Conservation (phyloP, 495 filamentous ascomycete species). For the Talaromyces stipitatus region DNA sequence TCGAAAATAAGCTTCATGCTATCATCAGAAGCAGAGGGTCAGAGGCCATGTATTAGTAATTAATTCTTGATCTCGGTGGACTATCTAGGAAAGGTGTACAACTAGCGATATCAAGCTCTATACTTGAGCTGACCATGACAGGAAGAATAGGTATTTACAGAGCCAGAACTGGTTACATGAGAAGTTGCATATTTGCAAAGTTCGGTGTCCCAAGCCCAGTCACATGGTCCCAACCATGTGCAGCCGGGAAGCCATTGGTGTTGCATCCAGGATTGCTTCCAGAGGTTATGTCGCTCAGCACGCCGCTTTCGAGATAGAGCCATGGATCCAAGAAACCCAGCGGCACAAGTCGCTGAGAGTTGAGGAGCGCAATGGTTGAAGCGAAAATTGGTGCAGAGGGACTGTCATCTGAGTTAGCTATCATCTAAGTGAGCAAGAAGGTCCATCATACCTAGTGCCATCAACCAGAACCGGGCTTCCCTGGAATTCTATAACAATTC, state of each 20-base stretch:
- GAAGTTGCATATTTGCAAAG: conserved; percentile 31
- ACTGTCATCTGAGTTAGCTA: no score
- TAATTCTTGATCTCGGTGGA: no score
- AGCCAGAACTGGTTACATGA: not conserved
- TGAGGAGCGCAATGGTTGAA: conserved; percentile 58
- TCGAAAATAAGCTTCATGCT: no score
- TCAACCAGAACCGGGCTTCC: no score
- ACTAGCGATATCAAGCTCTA: not conserved
- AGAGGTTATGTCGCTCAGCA: conserved; percentile 54
- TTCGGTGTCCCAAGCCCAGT: conserved; percentile 39
- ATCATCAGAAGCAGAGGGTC: no score
- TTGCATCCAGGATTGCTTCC: conserved; percentile 58
- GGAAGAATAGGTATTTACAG: not conserved
- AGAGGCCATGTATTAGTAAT: no score
- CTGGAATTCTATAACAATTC: conserved; percentile 41
- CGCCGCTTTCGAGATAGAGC: conserved; percentile 50
- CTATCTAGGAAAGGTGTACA: no score
- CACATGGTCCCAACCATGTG: conserved; percentile 39
- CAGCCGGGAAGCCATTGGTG: conserved; percentile 47
- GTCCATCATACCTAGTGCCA: no score
- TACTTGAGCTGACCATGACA: not conserved
- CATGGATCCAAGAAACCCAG: conserved; percentile 72
- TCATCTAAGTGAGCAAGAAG: no score
- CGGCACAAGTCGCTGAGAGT: conserved; percentile 51
- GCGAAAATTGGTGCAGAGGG: conserved; percentile 56